These are phyloP conservation scores for Ophiorrhiza pumila DNA, from an alignment of 257 asterid genomes.

Conservation along the genomic window DNA sequence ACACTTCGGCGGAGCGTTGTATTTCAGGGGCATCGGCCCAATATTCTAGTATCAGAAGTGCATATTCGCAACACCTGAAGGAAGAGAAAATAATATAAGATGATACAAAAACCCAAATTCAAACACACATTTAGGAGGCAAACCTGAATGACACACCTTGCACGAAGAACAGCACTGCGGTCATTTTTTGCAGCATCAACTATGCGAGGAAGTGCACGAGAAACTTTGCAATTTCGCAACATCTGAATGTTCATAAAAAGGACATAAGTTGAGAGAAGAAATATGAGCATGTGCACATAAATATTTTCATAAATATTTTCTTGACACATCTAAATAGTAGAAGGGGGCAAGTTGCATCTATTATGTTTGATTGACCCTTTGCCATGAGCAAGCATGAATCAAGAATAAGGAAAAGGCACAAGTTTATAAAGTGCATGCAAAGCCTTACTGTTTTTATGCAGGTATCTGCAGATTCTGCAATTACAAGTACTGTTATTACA, in stretches of 20 bases:
- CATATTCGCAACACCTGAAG: constrained; percentile 93
- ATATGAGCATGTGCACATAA: too few relatives aligned
- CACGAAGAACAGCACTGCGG: constrained; percentile 92
- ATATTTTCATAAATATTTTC: background rate
- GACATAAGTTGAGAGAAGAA: constrained; percentile 1
- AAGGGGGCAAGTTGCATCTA: background rate
- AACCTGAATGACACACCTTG: constrained; percentile 56
- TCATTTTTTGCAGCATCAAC: constrained; percentile 92
- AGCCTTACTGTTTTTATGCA: constrained; percentile 90
- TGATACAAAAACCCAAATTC: constrained; percentile 5
- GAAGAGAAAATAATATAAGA: constrained; percentile 24
- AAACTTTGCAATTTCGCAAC: constrained; percentile 95
- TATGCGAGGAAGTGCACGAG: constrained; percentile 87
- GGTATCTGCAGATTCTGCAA: constrained; percentile 98
- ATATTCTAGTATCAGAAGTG: constrained; percentile 84
- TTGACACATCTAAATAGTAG: background rate
- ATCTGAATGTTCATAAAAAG: constrained; percentile 46
- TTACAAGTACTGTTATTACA: constrained; percentile 97
- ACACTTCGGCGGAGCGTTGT: constrained; percentile 89
- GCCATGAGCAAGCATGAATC: background rate
- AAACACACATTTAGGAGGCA: background rate
- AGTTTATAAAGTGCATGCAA: constrained; percentile 12
- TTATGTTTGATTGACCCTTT: background rate
- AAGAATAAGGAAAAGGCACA: background rate
- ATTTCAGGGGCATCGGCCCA: constrained; percentile 99